Evolutionary conservation across 495 filamentous ascomycete genomes (phyloP).

Genomic region (Trichoderma reesei): DNA sequence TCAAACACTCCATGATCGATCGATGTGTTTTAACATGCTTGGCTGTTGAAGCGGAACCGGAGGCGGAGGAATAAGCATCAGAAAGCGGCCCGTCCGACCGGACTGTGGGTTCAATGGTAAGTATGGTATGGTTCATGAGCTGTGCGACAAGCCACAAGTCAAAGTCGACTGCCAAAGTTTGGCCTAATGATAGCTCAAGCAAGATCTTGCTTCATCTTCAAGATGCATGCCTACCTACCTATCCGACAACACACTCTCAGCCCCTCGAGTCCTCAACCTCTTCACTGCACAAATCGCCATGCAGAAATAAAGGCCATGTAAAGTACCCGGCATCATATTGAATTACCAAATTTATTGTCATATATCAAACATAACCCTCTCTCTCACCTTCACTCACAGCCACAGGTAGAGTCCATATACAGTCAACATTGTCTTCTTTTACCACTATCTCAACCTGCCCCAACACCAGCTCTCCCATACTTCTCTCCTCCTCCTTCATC

Average conservation of each 20-base stretch:
- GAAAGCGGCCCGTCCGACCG: too few relatives aligned
- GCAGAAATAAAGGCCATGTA: background rate
- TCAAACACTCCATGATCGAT: too few relatives aligned
- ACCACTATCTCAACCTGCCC: background rate
- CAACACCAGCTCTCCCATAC: background rate
- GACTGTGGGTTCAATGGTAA: too few relatives aligned
- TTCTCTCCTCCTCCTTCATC: background rate
- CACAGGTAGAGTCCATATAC: background rate
- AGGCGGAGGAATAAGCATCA: too few relatives aligned
- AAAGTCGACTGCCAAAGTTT: too few relatives aligned
- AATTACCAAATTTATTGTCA: slow-evolving; percentile 2
- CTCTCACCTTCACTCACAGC: background rate
- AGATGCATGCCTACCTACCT: too few relatives aligned
- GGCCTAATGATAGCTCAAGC: too few relatives aligned
- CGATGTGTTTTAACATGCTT: too few relatives aligned
- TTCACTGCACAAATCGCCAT: background rate
- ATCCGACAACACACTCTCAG: background rate
- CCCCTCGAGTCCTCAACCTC: background rate
- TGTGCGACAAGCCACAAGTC: too few relatives aligned
- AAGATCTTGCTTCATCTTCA: too few relatives aligned
- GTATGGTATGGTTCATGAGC: too few relatives aligned
- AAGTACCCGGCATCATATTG: slow-evolving; percentile 1
- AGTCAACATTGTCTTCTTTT: background rate
- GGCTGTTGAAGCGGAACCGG: too few relatives aligned
- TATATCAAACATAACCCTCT: slow-evolving; percentile 1